Percentiles rank a stretch among this genome's conserved stretches.
Evolutionary conservation across 345 rosid species (phyloP).

Genomic region (Lepidium africanum): DNA sequence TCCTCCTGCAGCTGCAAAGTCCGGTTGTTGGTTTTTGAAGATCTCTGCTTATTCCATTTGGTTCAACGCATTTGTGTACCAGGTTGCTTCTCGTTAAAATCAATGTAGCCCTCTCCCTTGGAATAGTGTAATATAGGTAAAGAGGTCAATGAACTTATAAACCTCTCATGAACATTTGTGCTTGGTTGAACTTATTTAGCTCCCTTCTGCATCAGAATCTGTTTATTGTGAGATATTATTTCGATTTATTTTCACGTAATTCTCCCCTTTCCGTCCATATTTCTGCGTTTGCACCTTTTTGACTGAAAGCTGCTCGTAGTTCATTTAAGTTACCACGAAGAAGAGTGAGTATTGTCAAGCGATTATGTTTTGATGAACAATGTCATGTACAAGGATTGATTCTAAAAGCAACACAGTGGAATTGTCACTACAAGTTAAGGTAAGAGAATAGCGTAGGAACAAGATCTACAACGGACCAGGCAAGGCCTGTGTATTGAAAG

Average conservation of each 20-base stretch:
- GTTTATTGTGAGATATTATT: conserved; percentile 17
- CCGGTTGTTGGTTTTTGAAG: conserved; percentile 25
- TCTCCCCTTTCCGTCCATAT: background rate
- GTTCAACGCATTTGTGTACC: conserved; percentile 25
- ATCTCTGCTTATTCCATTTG: conserved; percentile 25
- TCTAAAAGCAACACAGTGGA: background rate
- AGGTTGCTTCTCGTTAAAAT: conserved; percentile 9
- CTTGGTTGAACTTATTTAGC: conserved; percentile 21
- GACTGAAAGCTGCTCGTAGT: background rate
- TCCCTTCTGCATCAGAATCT: conserved; percentile 16
- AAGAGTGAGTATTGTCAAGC: background rate
- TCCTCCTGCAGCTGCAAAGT: conserved; percentile 14
- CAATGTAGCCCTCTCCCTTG: conserved; percentile 11
- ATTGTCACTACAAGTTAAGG: conserved; percentile 37
- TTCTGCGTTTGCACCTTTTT: background rate
- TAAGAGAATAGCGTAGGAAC: conserved; percentile 66
- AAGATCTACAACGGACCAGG: conserved; percentile 95
- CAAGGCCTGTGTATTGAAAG: conserved; percentile 88
- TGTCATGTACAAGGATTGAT: no score
- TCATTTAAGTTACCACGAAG: background rate
- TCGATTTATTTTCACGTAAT: background rate
- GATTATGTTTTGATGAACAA: no score
- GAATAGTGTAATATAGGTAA: conserved; percentile 31
- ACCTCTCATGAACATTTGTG: conserved; percentile 14
- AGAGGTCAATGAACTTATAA: conserved; percentile 12